Percentiles rank a stretch among this genome's conserved stretches.
phyloP scores from a whole-genome alignment of 108 stramenopile species.

The Skeletonema tropicum region DNA sequence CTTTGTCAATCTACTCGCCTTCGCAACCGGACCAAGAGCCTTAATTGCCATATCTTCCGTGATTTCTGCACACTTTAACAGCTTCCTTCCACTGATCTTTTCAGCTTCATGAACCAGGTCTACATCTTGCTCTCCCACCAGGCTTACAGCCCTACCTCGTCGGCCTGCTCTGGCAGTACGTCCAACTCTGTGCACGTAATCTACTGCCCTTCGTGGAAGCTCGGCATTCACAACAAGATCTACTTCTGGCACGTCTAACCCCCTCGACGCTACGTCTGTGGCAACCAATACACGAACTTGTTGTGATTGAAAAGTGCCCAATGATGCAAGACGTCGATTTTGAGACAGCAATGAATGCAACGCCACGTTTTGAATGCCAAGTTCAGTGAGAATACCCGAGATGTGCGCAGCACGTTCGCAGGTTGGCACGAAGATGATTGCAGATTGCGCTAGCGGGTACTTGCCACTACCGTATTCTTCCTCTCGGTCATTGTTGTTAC shows the following conservation, averaged over 20 bases:
- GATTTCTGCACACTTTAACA: slow-evolving; percentile 80
- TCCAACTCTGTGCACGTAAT: slow-evolving; percentile 97
- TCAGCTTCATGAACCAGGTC: slow-evolving; percentile 87
- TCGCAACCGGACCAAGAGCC: slow-evolving; percentile 85
- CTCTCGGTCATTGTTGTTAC: slow-evolving; percentile 37
- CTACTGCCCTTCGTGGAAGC: slow-evolving; percentile 90
- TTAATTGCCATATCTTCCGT: slow-evolving; percentile 84
- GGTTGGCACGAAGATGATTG: slow-evolving; percentile 96
- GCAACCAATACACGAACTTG: slow-evolving; percentile 93
- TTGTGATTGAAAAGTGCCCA: slow-evolving; percentile 91
- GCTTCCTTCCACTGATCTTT: slow-evolving; percentile 63
- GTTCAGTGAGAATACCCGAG: slow-evolving; percentile 83
- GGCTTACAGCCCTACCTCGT: slow-evolving; percentile 91
- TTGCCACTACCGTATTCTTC: slow-evolving; percentile 57
- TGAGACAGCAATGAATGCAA: slow-evolving; percentile 93
- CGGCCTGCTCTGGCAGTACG: slow-evolving; percentile 97
- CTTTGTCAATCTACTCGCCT: slow-evolving; percentile 86
- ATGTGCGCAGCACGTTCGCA: slow-evolving; percentile 94
- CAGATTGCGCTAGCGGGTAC: slow-evolving; percentile 64
- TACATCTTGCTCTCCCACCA: slow-evolving; percentile 90
- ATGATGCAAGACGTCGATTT: slow-evolving; percentile 88
- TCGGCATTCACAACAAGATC: slow-evolving; percentile 97
- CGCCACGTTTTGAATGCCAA: slow-evolving; percentile 90
- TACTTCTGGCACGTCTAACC: slow-evolving; percentile 97
- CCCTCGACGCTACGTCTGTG: slow-evolving; percentile 97